Percentiles rank a stretch among this genome's conserved stretches.
phyloP scores from a whole-genome alignment of 1,284 basidiomycete genomes.

The Ceratobasidium sp. region DNA sequence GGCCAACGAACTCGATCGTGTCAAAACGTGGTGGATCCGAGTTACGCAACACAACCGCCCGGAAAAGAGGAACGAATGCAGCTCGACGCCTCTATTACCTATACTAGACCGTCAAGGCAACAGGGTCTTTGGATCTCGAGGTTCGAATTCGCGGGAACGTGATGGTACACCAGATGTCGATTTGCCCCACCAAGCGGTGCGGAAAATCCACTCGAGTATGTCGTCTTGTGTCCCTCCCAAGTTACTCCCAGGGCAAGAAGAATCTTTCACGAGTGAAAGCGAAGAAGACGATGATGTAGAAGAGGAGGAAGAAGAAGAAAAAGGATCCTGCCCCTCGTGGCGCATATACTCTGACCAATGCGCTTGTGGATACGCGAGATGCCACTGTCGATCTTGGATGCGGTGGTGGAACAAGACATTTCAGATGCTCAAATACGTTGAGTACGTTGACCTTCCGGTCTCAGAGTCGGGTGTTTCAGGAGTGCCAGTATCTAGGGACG shows the following conservation, averaged over 20 bases:
- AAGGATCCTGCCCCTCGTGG: background rate
- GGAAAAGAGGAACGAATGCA: no score
- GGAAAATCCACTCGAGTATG: background rate
- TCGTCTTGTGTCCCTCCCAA: background rate
- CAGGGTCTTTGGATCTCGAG: background rate
- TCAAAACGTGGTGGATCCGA: background rate
- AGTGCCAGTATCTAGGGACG: no score
- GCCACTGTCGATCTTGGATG: constrained; percentile 6
- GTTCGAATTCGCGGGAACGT: background rate
- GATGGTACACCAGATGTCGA: constrained; percentile 10
- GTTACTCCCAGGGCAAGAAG: background rate
- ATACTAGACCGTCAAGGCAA: background rate
- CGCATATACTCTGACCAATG: constrained; percentile 30
- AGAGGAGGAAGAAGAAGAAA: background rate
- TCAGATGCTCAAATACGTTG: constrained; percentile 20
- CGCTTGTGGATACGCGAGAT: constrained; percentile 17
- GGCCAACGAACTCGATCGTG: constrained; percentile 12
- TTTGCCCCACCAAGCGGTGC: background rate
- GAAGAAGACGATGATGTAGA: background rate
- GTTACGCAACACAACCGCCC: background rate
- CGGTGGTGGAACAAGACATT: constrained; percentile 27
- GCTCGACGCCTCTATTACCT: background rate
- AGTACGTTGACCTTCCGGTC: constrained; percentile 17
- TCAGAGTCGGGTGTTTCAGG: no score
- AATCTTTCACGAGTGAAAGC: background rate